Conservation (phyloP, 1,284 basidiomycete genomes). For the Chalciporus sp. region DNA sequence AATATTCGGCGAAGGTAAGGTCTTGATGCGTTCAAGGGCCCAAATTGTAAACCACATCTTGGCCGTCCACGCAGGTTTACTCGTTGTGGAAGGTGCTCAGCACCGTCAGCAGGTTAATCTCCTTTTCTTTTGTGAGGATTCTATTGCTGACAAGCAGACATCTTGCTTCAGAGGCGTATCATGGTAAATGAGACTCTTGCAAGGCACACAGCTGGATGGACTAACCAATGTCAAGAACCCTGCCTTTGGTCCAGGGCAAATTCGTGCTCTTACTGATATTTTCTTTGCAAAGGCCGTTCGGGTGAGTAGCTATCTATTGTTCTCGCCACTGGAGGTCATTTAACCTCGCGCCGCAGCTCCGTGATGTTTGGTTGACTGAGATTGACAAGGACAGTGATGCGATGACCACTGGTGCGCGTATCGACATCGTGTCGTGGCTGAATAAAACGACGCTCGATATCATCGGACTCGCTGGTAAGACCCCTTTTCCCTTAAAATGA, state of each 20-base stretch:
- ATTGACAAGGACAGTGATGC: slow-evolving; percentile 25
- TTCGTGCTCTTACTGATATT: slow-evolving; percentile 55
- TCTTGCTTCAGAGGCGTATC: slow-evolving; percentile 24
- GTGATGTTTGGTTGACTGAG: slow-evolving; percentile 45
- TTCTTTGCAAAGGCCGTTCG: slow-evolving; percentile 55
- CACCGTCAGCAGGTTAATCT: not conserved
- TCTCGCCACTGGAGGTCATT: not conserved
- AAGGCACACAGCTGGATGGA: not conserved
- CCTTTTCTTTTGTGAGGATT: not conserved
- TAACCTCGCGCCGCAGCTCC: slow-evolving; percentile 38
- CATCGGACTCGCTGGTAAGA: slow-evolving; percentile 48
- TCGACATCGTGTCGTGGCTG: slow-evolving; percentile 61
- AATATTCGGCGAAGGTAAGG: slow-evolving; percentile 32
- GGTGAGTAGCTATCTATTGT: slow-evolving; percentile 31
- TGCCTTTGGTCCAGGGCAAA: slow-evolving; percentile 56
- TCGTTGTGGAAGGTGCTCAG: not conserved
- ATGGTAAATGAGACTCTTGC: slow-evolving; percentile 17
- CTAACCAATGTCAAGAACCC: slow-evolving; percentile 47
- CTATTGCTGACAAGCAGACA: not conserved
- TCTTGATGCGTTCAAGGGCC: not conserved
- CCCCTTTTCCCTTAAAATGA: too few species aligned
- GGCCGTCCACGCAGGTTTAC: not conserved
- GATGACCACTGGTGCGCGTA: slow-evolving; percentile 9
- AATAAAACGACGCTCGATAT: slow-evolving; percentile 42
- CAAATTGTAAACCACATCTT: not conserved